phyloP scores from a whole-genome alignment of 768 basidiomycete genomes.

The Xerocomus spinulosus region DNA sequence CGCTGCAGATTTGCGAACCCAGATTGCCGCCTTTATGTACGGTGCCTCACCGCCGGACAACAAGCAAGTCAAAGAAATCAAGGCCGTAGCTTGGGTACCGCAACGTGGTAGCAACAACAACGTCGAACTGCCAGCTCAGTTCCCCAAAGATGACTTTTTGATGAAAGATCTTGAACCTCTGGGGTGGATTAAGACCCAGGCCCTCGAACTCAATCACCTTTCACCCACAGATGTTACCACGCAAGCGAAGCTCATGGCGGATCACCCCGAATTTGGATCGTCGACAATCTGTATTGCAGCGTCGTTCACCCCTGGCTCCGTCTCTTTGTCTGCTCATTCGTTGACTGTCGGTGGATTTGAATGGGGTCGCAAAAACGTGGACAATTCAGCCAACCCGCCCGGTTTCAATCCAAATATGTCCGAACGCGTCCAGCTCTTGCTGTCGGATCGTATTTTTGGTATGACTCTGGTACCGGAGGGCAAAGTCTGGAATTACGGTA shows the following conservation, averaged over 20 bases:
- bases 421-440: constrained; percentile 85
- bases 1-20: constrained; percentile 90
- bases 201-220: constrained; percentile 85
- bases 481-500: constrained; percentile 94
- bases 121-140: constrained; percentile 82
- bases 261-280: constrained; percentile 92
- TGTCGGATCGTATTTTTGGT: constrained; percentile 94
- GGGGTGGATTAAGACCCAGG: constrained; percentile 97
- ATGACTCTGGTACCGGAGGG: constrained; percentile 95
- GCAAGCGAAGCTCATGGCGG: constrained; percentile 95
- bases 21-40: constrained; percentile 92
- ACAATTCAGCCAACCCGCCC: constrained; percentile 77
- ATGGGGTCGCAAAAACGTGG: constrained; percentile 93
- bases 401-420: constrained; percentile 99
- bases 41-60: constrained; percentile 93
- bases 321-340: constrained; percentile 90
- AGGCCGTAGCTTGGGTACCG: constrained; percentile 96
- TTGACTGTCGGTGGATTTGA: constrained; percentile 92
- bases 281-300: constrained; percentile 90
- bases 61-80: constrained; percentile 98
- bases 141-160: constrained; percentile 93
- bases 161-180: constrained; percentile 93
- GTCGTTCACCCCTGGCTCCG: constrained; percentile 97
- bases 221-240: constrained; percentile 91
- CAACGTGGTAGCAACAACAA: constrained; percentile 94